Conservation (phyloP, 2,329 filamentous ascomycete species). For the Alternaria angustiovoidea region DNA sequence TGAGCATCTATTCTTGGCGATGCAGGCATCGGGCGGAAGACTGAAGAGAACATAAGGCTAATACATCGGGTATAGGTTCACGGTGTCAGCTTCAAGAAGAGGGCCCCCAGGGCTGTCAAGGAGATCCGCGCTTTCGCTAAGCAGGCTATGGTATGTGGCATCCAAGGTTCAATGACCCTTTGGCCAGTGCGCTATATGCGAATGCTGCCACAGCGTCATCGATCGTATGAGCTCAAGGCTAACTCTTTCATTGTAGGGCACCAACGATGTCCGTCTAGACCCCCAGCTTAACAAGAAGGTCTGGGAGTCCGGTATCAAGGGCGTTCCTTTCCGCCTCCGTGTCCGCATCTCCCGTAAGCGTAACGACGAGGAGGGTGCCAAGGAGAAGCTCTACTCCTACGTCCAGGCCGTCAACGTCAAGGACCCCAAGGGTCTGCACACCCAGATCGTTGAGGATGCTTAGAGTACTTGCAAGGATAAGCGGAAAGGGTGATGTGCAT, state of each 20-base stretch:
- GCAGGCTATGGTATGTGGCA: conserved; percentile 87
- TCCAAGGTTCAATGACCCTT: not conserved
- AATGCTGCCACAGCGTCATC: not conserved
- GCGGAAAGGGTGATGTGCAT: conserved; percentile 36
- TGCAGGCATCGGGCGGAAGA: conserved; percentile 70
- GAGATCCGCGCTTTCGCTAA: conserved; percentile 96
- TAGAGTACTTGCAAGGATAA: conserved; percentile 47
- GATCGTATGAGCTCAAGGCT: conserved; percentile 11
- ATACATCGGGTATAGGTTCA: conserved; percentile 76
- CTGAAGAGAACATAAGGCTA: conserved; percentile 58
- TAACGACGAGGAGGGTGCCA: conserved; percentile 99
- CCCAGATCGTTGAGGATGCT: conserved; percentile 79
- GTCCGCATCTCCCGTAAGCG: conserved; percentile 99
- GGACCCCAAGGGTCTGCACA: conserved; percentile 97
- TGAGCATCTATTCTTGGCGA: conserved; percentile 14
- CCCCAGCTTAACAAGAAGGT: conserved; percentile 99
- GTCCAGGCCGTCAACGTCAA: conserved; percentile 99
- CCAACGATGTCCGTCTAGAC: conserved; percentile 95
- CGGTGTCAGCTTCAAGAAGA: conserved; percentile 99
- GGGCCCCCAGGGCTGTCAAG: conserved; percentile 98
- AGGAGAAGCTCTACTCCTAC: conserved; percentile 99
- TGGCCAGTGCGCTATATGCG: not conserved
- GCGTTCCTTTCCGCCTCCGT: conserved; percentile 94
- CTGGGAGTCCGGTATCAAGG: conserved; percentile 99
- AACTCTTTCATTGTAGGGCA: conserved; percentile 70